Conservation (phyloP, 768 basidiomycete species). For the Russula emetica region DNA sequence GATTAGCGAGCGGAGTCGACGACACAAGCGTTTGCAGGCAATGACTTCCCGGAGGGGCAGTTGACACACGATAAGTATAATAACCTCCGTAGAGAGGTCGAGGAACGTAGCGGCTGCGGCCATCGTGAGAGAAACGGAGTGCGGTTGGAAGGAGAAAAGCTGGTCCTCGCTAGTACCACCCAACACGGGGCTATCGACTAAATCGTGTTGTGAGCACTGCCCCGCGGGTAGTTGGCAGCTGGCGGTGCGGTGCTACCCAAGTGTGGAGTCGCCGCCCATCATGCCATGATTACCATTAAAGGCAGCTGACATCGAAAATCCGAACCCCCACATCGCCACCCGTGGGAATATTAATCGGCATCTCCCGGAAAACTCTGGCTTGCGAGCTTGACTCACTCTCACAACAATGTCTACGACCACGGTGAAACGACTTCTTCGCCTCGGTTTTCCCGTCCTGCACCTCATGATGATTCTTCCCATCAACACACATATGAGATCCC, state of each 20-base stretch:
- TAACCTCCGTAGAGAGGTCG: slow-evolving; percentile 11
- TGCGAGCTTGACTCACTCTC: too few relatives aligned
- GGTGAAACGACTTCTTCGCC: not conserved
- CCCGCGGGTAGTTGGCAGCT: not conserved
- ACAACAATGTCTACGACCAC: too few relatives aligned
- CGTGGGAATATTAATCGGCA: not conserved
- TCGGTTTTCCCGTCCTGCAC: not conserved
- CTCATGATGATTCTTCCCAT: not conserved
- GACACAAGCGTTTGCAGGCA: slow-evolving; percentile 18
- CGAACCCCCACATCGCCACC: too few relatives aligned
- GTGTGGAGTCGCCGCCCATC: not conserved
- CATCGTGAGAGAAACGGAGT: slow-evolving; percentile 8
- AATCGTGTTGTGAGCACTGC: not conserved
- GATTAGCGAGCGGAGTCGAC: slow-evolving; percentile 10
- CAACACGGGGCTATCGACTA: not conserved
- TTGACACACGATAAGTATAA: slow-evolving; percentile 8
- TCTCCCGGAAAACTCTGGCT: not conserved
- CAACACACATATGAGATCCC: not conserved
- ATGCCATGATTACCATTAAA: slow-evolving; percentile 2
- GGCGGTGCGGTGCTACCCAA: not conserved
- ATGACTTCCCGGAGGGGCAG: slow-evolving; percentile 16
- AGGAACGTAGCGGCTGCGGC: not conserved
- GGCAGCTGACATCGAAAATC: not conserved
- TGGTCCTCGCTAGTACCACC: not conserved
- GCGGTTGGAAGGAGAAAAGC: not conserved